phyloP scores from a whole-genome alignment of 2,329 filamentous ascomycete genomes.

The Fusarium torreyae region DNA sequence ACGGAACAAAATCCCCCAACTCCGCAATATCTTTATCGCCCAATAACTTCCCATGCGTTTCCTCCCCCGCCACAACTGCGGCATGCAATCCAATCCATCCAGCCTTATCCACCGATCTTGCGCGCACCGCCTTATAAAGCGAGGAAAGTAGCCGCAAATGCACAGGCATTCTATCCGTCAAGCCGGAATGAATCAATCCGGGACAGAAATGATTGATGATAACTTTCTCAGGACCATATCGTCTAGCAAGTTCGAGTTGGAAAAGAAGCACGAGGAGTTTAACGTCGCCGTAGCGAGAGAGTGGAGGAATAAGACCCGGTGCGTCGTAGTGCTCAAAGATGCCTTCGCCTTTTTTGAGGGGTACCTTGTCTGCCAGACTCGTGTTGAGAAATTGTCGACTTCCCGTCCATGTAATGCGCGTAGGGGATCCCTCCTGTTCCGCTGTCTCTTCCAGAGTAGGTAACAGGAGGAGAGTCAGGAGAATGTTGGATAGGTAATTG shows the following conservation, averaged over 20 bases:
- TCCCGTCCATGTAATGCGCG: conserved; percentile 39
- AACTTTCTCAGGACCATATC: conserved; percentile 2
- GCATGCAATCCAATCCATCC: conserved; percentile 42
- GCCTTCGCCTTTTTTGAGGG: background rate
- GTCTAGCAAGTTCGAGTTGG: conserved; percentile 31
- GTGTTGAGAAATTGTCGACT: conserved; percentile 34
- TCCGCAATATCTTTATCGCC: conserved; percentile 19
- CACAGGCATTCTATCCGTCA: conserved; percentile 27
- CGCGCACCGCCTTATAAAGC: conserved; percentile 7
- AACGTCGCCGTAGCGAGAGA: conserved; percentile 17
- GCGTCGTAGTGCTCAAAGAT: conserved; percentile 14
- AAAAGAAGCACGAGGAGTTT: conserved; percentile 36
- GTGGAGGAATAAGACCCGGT: background rate
- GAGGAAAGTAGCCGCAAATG: conserved; percentile 27
- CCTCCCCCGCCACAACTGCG: conserved; percentile 20
- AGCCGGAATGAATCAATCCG: conserved; percentile 18
- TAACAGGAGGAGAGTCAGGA: conserved; percentile 42
- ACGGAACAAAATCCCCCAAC: conserved; percentile 1
- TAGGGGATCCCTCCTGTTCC: background rate
- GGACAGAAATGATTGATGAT: conserved; percentile 7
- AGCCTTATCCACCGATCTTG: conserved; percentile 24
- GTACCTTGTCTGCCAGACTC: conserved; percentile 1
- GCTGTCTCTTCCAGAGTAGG: conserved; percentile 42
- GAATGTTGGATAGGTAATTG: conserved; percentile 50
- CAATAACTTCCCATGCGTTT: conserved; percentile 37